Evolutionary conservation across 164 flowering plant genomes (phyloP).

Genomic region (Nymphaea thermarum): DNA sequence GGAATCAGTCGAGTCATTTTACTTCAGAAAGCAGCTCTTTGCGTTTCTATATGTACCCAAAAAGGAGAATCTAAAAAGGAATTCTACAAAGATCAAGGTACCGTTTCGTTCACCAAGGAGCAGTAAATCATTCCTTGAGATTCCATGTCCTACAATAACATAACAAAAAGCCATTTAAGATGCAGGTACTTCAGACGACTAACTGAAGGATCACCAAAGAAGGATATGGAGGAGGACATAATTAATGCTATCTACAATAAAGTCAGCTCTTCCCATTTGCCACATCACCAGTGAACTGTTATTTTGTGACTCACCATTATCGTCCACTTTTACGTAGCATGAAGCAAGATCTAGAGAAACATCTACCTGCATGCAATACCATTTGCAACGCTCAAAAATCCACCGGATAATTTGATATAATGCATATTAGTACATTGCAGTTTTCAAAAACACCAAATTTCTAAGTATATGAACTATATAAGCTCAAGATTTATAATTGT

Average conservation of each 20-base stretch:
- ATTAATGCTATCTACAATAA: too few relatives aligned
- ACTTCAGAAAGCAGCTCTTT: too few relatives aligned
- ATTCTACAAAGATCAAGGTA: constrained; percentile 12
- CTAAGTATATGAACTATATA: too few relatives aligned
- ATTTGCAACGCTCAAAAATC: background rate
- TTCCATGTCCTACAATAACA: constrained; percentile 65
- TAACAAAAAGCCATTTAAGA: background rate
- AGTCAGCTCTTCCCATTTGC: too few relatives aligned
- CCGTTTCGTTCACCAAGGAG: constrained; percentile 85
- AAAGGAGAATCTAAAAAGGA: background rate
- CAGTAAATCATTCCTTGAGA: constrained; percentile 72
- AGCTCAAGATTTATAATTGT: too few relatives aligned
- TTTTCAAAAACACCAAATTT: too few relatives aligned
- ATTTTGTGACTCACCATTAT: constrained; percentile 53
- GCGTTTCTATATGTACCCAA: too few relatives aligned
- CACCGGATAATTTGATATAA: background rate
- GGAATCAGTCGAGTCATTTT: too few relatives aligned
- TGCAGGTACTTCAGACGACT: too few relatives aligned
- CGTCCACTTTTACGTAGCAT: constrained; percentile 62
- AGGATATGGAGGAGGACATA: too few relatives aligned
- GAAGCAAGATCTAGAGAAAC: constrained; percentile 47
- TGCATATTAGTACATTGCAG: too few relatives aligned
- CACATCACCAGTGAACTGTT: background rate
- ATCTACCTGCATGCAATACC: constrained; percentile 33
- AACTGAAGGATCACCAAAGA: too few relatives aligned